A percentile compares a stretch with the other conserved stretches of the same genome.
phyloP scores from a whole-genome alignment of 768 basidiomycete species.

The Mycena polygramma region DNA sequence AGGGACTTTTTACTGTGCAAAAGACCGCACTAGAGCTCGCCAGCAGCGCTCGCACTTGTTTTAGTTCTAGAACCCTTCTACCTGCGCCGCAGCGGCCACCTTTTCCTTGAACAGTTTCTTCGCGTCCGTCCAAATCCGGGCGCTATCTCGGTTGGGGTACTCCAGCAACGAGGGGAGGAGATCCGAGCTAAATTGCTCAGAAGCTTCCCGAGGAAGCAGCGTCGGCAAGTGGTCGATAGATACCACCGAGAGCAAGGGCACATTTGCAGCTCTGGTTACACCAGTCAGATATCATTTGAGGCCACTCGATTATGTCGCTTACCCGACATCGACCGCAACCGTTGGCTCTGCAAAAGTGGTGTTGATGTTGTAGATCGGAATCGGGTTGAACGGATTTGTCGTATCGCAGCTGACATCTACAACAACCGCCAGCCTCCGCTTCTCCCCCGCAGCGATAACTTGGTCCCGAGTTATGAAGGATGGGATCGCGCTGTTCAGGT shows the following conservation, averaged over 20 bases:
- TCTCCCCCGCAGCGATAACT: conserved; percentile 77
- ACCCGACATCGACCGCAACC: conserved; percentile 87
- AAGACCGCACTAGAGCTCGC: too few relatives aligned
- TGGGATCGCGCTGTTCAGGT: conserved; percentile 88
- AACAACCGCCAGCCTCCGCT: conserved; percentile 80
- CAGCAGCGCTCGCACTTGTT: too few relatives aligned
- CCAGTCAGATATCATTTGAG: conserved; percentile 32
- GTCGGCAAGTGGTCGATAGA: conserved; percentile 99
- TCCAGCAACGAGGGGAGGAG: conserved; percentile 53
- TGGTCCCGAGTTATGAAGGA: conserved; percentile 81
- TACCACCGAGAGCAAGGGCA: conserved; percentile 84
- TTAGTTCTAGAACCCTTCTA: not conserved
- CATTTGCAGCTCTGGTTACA: conserved; percentile 72
- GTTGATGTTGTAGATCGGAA: conserved; percentile 94
- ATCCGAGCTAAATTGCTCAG: conserved; percentile 91
- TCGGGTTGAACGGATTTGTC: conserved; percentile 97
- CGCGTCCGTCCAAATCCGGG: conserved; percentile 90
- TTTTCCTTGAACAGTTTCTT: conserved; percentile 83
- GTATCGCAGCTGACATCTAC: conserved; percentile 99
- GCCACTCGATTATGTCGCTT: conserved; percentile 49
- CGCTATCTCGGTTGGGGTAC: conserved; percentile 74
- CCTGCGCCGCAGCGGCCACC: conserved; percentile 55
- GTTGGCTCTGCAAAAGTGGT: conserved; percentile 95
- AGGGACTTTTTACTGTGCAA: too few relatives aligned
- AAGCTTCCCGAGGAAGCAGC: conserved; percentile 93